Conservation (phyloP, 1,284 basidiomycete species). For the Cutaneotrichosporon sp. region DNA sequence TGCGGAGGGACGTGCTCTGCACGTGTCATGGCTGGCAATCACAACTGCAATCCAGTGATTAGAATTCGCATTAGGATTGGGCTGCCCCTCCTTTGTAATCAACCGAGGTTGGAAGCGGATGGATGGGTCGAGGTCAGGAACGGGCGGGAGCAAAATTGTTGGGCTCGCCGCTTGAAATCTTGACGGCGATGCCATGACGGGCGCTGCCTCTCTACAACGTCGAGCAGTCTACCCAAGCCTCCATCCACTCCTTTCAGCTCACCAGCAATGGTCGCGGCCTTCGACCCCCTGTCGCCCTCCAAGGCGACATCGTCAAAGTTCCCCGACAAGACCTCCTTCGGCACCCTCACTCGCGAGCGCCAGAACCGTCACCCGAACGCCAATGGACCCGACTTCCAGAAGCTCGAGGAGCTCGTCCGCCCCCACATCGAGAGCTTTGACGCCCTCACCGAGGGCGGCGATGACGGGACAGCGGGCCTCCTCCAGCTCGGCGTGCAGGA, state of each 20-base stretch:
- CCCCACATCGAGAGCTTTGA: slow-evolving; percentile 98
- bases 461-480: slow-evolving; percentile 76
- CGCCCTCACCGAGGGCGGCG: slow-evolving; percentile 82
- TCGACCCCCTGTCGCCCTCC: slow-evolving; percentile 48
- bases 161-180: slow-evolving; percentile 14
- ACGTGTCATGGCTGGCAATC: too few relatives aligned
- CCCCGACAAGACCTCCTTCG: slow-evolving; percentile 60
- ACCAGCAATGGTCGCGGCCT: slow-evolving; percentile 26
- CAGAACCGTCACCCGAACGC: slow-evolving; percentile 76
- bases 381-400: slow-evolving; percentile 70
- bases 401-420: slow-evolving; percentile 88
- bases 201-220: too few relatives aligned
- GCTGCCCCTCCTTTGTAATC: not conserved
- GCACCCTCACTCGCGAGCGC: slow-evolving; percentile 80
- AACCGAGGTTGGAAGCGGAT: not conserved
- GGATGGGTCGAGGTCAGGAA: slow-evolving; percentile 1
- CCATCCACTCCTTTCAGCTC: not conserved
- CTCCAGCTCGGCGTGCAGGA: slow-evolving; percentile 79
- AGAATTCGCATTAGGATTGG: not conserved
- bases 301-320: slow-evolving; percentile 34
- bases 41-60: not conserved
- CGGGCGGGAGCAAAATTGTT: slow-evolving; percentile 19
- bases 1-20: not conserved
- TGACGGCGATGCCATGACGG: too few relatives aligned
- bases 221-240: too few relatives aligned